Conservation (phyloP, 78 protist species). For the Protostelium mycophagum region DNA sequence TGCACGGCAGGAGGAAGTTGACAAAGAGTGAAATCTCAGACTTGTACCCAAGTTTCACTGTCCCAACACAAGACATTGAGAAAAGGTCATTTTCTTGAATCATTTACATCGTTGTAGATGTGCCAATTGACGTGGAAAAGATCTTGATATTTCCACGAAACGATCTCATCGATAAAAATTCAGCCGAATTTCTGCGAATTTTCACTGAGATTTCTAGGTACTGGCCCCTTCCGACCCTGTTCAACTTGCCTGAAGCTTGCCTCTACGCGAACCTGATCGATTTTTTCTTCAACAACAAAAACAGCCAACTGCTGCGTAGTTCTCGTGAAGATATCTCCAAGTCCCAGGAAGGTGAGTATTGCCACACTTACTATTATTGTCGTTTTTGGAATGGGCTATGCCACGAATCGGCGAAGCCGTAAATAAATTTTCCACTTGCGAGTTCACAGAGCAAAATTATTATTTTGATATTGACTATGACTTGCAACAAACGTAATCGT, state of each 20-base stretch:
- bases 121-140: too few relatives aligned
- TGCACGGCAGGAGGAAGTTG: slow-evolving; percentile 28
- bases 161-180: too few relatives aligned
- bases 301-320: background rate
- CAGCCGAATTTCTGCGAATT: background rate
- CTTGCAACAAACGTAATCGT: too few relatives aligned
- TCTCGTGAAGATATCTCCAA: background rate
- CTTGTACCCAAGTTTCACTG: slow-evolving; percentile 21
- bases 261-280: slow-evolving; percentile 50
- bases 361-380: too few relatives aligned
- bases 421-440: too few relatives aligned
- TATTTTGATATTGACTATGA: too few relatives aligned
- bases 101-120: too few relatives aligned
- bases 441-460: too few relatives aligned
- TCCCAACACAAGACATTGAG: background rate
- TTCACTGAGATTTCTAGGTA: slow-evolving; percentile 13
- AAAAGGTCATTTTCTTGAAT: background rate
- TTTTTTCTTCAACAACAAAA: slow-evolving; percentile 4
- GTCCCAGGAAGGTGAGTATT: too few relatives aligned
- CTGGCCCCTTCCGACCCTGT: slow-evolving; percentile 53
- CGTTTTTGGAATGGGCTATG: too few relatives aligned
- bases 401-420: too few relatives aligned
- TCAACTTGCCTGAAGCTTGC: slow-evolving; percentile 66
- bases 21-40: slow-evolving; percentile 10
- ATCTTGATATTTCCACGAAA: too few relatives aligned